Percentiles rank a stretch among this genome's conserved stretches.
Conservation (phyloP, 768 basidiomycete species). For the Termitomyces bulborhizus region DNA sequence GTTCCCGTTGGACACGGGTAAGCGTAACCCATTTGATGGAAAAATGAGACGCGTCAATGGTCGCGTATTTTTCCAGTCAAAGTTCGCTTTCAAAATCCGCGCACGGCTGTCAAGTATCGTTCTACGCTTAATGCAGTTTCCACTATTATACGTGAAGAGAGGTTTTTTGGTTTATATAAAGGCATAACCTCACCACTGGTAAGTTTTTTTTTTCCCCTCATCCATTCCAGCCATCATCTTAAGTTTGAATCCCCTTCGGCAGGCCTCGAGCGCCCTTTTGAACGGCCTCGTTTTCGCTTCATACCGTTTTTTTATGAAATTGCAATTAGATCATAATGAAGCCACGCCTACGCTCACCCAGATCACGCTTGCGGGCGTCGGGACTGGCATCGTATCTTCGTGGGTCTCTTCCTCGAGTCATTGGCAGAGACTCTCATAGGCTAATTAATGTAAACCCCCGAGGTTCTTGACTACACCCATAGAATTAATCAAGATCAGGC, state of each 20-base stretch:
- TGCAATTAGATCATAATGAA: conserved; percentile 45
- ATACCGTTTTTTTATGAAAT: conserved; percentile 72
- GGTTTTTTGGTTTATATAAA: conserved; percentile 62
- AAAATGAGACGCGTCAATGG: neutral
- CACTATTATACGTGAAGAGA: conserved; percentile 68
- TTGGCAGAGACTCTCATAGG: neutral
- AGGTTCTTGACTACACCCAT: conserved; percentile 78
- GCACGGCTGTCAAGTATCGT: conserved; percentile 47
- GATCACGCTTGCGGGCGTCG: conserved; percentile 72
- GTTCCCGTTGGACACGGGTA: conserved; percentile 75
- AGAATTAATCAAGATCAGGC: conserved; percentile 85
- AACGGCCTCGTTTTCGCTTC: conserved; percentile 86
- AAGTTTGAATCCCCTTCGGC: neutral
- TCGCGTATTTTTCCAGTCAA: conserved; percentile 45
- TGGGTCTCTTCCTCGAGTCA: conserved; percentile 31
- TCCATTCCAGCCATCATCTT: neutral
- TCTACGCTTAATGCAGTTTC: conserved; percentile 60
- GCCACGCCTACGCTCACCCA: conserved; percentile 61
- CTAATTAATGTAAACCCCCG: neutral
- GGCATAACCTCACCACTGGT: conserved; percentile 81
- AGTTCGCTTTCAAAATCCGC: conserved; percentile 71
- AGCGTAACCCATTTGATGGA: conserved; percentile 3
- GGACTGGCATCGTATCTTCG: conserved; percentile 77
- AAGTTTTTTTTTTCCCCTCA: conserved; percentile 15
- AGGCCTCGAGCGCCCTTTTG: conserved; percentile 69